Percentiles rank a stretch among this genome's conserved stretches.
Conservation (phyloP, 2,329 filamentous ascomycete species). For the Aspergillus tamarii region DNA sequence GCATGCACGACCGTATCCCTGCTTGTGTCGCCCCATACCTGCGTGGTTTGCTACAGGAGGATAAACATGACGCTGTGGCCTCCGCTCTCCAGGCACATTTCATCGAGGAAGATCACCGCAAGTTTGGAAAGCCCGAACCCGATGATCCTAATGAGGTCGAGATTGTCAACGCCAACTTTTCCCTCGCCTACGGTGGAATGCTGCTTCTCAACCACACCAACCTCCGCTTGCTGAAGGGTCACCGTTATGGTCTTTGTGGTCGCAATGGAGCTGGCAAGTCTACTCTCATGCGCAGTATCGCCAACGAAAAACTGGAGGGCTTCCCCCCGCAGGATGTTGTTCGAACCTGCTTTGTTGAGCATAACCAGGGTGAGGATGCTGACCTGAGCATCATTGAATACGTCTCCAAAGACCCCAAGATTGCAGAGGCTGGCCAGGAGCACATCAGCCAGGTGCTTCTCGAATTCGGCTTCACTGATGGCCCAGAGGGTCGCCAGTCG, state of each 20-base stretch:
- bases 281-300: constrained; percentile 97
- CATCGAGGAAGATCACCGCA: constrained; percentile 81
- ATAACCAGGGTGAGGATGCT: constrained; percentile 97
- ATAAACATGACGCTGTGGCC: constrained; percentile 67
- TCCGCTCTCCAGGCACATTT: constrained; percentile 77
- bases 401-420: constrained; percentile 83
- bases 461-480: constrained; percentile 91
- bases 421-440: constrained; percentile 75
- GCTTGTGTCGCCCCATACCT: constrained; percentile 75
- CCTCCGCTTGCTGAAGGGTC: constrained; percentile 88
- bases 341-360: constrained; percentile 96
- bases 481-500: constrained; percentile 83
- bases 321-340: constrained; percentile 92
- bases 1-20: constrained; percentile 73
- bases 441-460: constrained; percentile 81
- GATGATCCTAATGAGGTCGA: constrained; percentile 91
- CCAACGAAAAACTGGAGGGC: constrained; percentile 92
- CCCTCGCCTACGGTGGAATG: constrained; percentile 96
- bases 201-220: constrained; percentile 95
- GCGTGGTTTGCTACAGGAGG: constrained; percentile 66
- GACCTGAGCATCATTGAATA: constrained; percentile 96
- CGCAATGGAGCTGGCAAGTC: constrained; percentile 98
- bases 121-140: constrained; percentile 79
- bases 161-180: constrained; percentile 98
- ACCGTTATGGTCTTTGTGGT: constrained; percentile 95